Evolutionary conservation across 768 basidiomycete genomes (phyloP).

Genomic region (Tulasnella sp.): DNA sequence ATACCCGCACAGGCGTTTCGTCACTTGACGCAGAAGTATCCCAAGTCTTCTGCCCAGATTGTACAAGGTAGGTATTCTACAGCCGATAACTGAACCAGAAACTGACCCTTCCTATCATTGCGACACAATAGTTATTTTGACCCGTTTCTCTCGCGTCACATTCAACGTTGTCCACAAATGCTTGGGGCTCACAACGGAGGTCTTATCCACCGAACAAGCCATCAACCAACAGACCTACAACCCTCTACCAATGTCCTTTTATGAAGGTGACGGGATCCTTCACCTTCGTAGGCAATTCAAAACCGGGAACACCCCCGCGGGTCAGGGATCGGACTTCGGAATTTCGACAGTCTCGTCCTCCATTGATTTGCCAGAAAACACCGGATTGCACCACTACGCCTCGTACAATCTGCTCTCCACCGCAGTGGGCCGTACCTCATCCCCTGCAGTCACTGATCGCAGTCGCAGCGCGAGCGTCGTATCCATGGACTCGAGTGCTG

Average conservation of each 20-base stretch:
- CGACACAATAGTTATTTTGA: conserved; percentile 63
- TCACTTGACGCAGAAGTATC: conserved; percentile 87
- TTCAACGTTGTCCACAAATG: conserved; percentile 97
- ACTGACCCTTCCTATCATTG: conserved; percentile 12
- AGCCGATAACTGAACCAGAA: neutral
- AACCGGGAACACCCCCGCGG: conserved; percentile 25
- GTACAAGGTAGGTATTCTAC: conserved; percentile 55
- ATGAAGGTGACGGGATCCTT: conserved; percentile 82
- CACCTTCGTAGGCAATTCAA: conserved; percentile 82
- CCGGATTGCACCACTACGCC: too few relatives aligned
- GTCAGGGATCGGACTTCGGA: too few relatives aligned
- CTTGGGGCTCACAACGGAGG: conserved; percentile 86
- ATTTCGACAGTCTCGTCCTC: too few relatives aligned
- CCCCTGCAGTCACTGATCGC: too few relatives aligned
- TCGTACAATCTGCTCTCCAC: too few relatives aligned
- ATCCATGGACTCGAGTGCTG: too few relatives aligned
- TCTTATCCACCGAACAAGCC: conserved; percentile 89
- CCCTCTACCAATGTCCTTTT: conserved; percentile 82
- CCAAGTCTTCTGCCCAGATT: conserved; percentile 92
- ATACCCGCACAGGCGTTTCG: conserved; percentile 97
- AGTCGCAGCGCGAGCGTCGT: too few relatives aligned
- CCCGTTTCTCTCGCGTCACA: conserved; percentile 91
- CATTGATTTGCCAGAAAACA: too few relatives aligned
- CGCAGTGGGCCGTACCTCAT: too few relatives aligned
- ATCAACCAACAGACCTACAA: conserved; percentile 96